phyloP scores from a whole-genome alignment of 805 yeast genomes.

The Candida ortonii region DNA sequence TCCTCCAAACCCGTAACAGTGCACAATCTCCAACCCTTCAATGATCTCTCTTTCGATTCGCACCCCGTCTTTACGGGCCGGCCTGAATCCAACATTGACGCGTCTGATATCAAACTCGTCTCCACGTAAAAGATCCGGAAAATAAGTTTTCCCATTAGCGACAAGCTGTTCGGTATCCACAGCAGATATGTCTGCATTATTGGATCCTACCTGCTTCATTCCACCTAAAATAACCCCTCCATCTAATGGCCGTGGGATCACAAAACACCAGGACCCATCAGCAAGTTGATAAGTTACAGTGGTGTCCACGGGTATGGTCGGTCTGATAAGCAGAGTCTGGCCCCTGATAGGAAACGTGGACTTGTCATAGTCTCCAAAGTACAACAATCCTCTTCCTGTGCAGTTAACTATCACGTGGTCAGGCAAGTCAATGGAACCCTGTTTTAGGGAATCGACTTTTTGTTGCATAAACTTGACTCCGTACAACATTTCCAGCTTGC shows the following conservation, averaged over 20 bases:
- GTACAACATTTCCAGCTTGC: slow-evolving; percentile 31
- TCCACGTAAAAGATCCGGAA: slow-evolving; percentile 47
- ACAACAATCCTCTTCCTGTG: slow-evolving; percentile 57
- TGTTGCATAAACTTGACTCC: slow-evolving; percentile 37
- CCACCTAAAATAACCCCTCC: slow-evolving; percentile 69
- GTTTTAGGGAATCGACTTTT: slow-evolving; percentile 36
- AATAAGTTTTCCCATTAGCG: slow-evolving; percentile 39
- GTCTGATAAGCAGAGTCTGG: slow-evolving; percentile 56
- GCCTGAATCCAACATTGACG: slow-evolving; percentile 66
- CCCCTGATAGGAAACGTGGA: slow-evolving; percentile 54
- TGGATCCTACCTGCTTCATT: slow-evolving; percentile 53
- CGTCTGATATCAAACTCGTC: slow-evolving; percentile 43
- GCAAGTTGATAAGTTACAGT: slow-evolving; percentile 51
- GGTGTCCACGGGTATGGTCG: slow-evolving; percentile 34
- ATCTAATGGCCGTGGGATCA: slow-evolving; percentile 55
- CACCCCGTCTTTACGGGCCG: slow-evolving; percentile 58
- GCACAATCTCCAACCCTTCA: slow-evolving; percentile 40
- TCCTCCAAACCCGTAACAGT: slow-evolving; percentile 67
- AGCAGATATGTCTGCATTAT: slow-evolving; percentile 33
- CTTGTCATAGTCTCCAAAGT: slow-evolving; percentile 51
- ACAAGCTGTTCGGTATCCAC: slow-evolving; percentile 48
- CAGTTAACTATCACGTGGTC: slow-evolving; percentile 48
- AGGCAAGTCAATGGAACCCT: slow-evolving; percentile 35
- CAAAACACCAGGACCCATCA: slow-evolving; percentile 42
- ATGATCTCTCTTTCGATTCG: slow-evolving; percentile 29